A percentile compares a stretch with the other conserved stretches of the same genome.
Evolutionary conservation across 1,284 basidiomycete genomes (phyloP).

Genomic region (Athelia sp.): DNA sequence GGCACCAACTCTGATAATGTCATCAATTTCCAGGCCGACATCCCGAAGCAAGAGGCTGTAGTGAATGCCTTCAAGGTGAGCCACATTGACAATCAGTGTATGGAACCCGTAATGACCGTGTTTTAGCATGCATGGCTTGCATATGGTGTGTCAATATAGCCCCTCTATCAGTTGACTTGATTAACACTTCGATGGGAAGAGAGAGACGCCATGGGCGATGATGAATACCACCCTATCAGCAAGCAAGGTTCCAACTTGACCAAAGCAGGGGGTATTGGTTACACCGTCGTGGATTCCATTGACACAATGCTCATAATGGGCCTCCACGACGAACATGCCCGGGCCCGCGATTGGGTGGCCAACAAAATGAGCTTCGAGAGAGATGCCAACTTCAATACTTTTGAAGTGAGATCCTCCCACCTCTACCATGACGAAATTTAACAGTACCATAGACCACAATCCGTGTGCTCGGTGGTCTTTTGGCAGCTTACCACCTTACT

Average conservation of each 20-base stretch:
- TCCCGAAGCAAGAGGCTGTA: slow-evolving; percentile 60
- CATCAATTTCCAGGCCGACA: slow-evolving; percentile 46
- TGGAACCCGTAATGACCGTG: slow-evolving; percentile 2
- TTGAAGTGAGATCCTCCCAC: slow-evolving; percentile 75
- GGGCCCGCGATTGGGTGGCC: slow-evolving; percentile 80
- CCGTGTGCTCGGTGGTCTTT: slow-evolving; percentile 75
- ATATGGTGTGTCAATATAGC: slow-evolving; percentile 49
- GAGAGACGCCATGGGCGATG: slow-evolving; percentile 82
- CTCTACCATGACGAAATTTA: neutral
- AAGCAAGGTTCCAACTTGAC: slow-evolving; percentile 75
- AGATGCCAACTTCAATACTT: slow-evolving; percentile 83
- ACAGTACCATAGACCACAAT: slow-evolving; percentile 59
- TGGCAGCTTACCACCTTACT: slow-evolving; percentile 79
- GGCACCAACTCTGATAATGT: slow-evolving; percentile 1
- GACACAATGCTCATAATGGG: slow-evolving; percentile 90
- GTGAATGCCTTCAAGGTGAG: slow-evolving; percentile 75
- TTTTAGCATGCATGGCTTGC: slow-evolving; percentile 73
- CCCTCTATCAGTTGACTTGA: neutral
- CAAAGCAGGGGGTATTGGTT: slow-evolving; percentile 74
- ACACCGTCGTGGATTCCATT: slow-evolving; percentile 78
- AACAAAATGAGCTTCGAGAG: slow-evolving; percentile 71
- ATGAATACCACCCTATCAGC: slow-evolving; percentile 85
- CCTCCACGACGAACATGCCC: slow-evolving; percentile 71
- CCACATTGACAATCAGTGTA: slow-evolving; percentile 2
- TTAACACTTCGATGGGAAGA: slow-evolving; percentile 44